phyloP scores from a whole-genome alignment of 805 yeast genomes.

The Groenewaldozyma salmanticensis region DNA sequence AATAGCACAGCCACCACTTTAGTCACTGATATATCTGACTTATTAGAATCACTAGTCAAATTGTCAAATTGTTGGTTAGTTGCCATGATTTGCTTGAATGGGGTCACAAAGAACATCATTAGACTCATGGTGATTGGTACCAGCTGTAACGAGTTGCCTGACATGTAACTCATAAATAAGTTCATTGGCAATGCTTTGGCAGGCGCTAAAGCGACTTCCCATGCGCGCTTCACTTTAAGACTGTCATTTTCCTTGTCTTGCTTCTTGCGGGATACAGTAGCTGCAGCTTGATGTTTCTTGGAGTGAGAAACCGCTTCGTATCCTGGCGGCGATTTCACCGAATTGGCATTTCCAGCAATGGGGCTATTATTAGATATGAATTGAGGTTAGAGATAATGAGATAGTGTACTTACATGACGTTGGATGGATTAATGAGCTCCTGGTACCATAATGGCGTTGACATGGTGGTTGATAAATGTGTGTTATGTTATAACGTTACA shows the following conservation, averaged over 20 bases:
- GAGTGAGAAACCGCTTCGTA: not conserved
- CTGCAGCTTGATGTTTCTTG: not conserved
- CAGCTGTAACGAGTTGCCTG: slow-evolving; percentile 81
- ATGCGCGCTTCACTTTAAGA: slow-evolving; percentile 48
- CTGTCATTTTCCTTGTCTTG: slow-evolving; percentile 7
- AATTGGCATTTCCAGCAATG: too few relatives aligned
- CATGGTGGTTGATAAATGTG: too few relatives aligned
- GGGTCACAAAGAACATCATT: slow-evolving; percentile 63
- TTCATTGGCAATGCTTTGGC: slow-evolving; percentile 87
- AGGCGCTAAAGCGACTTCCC: slow-evolving; percentile 79
- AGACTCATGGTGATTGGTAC: slow-evolving; percentile 86
- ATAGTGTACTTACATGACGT: too few relatives aligned
- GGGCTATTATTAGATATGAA: too few relatives aligned
- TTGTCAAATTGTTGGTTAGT: slow-evolving; percentile 46
- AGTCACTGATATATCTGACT: slow-evolving; percentile 27
- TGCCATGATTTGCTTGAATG: slow-evolving; percentile 59
- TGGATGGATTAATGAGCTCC: not conserved
- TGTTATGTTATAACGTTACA: too few relatives aligned
- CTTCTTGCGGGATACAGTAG: not conserved
- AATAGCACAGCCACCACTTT: slow-evolving; percentile 39
- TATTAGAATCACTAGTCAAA: slow-evolving; percentile 22
- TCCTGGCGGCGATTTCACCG: slow-evolving; percentile 1
- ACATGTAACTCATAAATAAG: slow-evolving; percentile 80
- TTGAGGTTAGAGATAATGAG: too few relatives aligned
- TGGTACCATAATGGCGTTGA: too few relatives aligned